Conservation (phyloP, 805 yeast species). For the Komagataella populi region DNA sequence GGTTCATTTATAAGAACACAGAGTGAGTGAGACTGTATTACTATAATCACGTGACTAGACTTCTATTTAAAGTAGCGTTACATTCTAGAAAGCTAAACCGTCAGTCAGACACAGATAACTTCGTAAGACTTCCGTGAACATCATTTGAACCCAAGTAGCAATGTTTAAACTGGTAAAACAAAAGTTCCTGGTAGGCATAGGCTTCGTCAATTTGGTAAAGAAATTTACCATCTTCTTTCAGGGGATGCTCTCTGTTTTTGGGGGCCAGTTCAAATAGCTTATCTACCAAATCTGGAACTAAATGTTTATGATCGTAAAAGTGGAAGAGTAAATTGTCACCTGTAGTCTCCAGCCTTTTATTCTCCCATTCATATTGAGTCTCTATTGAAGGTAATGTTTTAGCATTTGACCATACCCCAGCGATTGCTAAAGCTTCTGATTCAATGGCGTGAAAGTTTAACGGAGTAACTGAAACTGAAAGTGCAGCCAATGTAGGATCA, state of each 20-base stretch:
- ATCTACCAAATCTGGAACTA: background rate
- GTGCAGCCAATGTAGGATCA: conserved; percentile 20
- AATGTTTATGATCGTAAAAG: background rate
- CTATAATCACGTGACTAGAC: background rate
- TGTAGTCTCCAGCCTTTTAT: background rate
- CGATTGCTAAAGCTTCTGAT: conserved; percentile 1
- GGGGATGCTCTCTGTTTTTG: background rate
- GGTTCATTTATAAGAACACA: background rate
- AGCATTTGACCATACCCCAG: background rate
- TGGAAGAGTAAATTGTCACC: background rate
- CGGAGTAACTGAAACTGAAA: conserved; percentile 21
- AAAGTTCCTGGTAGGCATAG: background rate
- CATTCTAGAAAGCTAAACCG: too few relatives aligned
- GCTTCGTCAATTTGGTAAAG: background rate
- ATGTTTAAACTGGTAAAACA: background rate
- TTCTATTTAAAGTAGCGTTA: too few relatives aligned
- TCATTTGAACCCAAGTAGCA: background rate
- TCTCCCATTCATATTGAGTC: background rate
- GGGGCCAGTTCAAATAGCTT: background rate
- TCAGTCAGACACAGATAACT: background rate
- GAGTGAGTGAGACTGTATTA: too few relatives aligned
- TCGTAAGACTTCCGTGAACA: background rate
- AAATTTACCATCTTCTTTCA: background rate
- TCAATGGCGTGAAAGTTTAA: conserved; percentile 1
- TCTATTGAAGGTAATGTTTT: background rate